Conservation (phyloP, 2,329 filamentous ascomycete genomes). For the Epicoccum nigrum region DNA sequence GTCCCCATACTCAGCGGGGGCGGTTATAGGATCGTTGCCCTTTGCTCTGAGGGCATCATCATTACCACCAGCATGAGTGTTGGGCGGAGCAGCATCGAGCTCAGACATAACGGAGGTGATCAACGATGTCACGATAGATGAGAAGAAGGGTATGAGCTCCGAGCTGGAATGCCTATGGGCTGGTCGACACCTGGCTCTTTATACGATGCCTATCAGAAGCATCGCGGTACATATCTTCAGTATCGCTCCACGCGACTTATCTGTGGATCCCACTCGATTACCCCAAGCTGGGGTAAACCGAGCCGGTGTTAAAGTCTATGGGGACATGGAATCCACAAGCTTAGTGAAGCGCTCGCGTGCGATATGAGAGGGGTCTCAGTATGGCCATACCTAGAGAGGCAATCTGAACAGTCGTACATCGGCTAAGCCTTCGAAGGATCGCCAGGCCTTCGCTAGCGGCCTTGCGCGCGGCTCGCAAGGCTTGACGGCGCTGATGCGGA, state of each 20-base stretch:
- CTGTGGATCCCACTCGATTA: conserved; percentile 27
- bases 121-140: neutral
- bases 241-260: conserved; percentile 21
- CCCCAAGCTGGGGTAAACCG: conserved; percentile 32
- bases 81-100: conserved; percentile 41
- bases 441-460: conserved; percentile 20
- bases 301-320: conserved; percentile 23
- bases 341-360: conserved; percentile 10
- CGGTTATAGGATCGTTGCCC: conserved; percentile 32
- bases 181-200: conserved; percentile 19
- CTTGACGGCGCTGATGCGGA: conserved; percentile 12
- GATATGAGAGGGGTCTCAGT: conserved; percentile 2
- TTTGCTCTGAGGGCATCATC: conserved; percentile 39
- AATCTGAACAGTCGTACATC: conserved; percentile 29
- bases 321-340: conserved; percentile 7
- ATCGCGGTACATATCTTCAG: conserved; percentile 3
- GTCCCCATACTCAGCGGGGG: conserved; percentile 24
- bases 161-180: conserved; percentile 3
- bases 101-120: conserved; percentile 29
- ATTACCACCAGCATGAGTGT: conserved; percentile 40
- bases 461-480: conserved; percentile 14
- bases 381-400: conserved; percentile 16
- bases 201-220: conserved; percentile 18
- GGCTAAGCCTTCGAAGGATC: conserved; percentile 19
- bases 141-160: conserved; percentile 1